phyloP scores from a whole-genome alignment of 805 yeast species.

The Hanseniaspora vineae region DNA sequence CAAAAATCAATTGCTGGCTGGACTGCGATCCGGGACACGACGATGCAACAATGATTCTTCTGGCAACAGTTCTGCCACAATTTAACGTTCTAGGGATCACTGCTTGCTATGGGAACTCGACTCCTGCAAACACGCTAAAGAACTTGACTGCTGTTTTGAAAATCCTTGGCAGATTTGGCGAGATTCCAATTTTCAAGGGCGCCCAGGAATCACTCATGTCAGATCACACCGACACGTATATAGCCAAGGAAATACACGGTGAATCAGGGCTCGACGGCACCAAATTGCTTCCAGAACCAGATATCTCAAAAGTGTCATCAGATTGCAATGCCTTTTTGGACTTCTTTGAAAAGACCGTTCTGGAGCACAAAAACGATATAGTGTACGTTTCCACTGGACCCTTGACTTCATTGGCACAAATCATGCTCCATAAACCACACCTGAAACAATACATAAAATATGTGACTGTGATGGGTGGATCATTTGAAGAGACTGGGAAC shows the following conservation, averaged over 20 bases:
- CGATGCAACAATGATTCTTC: constrained; percentile 62
- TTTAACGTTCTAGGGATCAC: constrained; percentile 53
- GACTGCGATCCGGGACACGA: constrained; percentile 94
- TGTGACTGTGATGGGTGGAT: constrained; percentile 72
- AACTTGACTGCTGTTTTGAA: constrained; percentile 60
- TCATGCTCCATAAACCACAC: constrained; percentile 45
- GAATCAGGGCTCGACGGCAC: constrained; percentile 70
- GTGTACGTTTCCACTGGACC: constrained; percentile 68
- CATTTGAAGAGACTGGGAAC: constrained; percentile 26
- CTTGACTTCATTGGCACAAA: constrained; percentile 52
- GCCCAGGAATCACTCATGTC: constrained; percentile 43
- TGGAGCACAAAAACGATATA: constrained; percentile 26
- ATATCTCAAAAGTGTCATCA: not conserved
- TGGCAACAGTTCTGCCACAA: constrained; percentile 48
- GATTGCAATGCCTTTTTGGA: not conserved
- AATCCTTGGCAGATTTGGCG: constrained; percentile 30
- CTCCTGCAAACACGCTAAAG: constrained; percentile 48
- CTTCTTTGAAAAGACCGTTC: not conserved
- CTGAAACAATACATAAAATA: constrained; percentile 34
- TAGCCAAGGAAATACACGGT: constrained; percentile 63
- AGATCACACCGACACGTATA: constrained; percentile 24
- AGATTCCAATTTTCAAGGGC: constrained; percentile 58
- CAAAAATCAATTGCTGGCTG: constrained; percentile 58
- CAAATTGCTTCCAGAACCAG: constrained; percentile 39
- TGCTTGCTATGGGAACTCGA: constrained; percentile 62